Evolutionary conservation across 176 grass and related monocot genomes (phyloP), one percentile per base, ranked within the genome.

Genomic region (Bromus sterilis): DNA sequence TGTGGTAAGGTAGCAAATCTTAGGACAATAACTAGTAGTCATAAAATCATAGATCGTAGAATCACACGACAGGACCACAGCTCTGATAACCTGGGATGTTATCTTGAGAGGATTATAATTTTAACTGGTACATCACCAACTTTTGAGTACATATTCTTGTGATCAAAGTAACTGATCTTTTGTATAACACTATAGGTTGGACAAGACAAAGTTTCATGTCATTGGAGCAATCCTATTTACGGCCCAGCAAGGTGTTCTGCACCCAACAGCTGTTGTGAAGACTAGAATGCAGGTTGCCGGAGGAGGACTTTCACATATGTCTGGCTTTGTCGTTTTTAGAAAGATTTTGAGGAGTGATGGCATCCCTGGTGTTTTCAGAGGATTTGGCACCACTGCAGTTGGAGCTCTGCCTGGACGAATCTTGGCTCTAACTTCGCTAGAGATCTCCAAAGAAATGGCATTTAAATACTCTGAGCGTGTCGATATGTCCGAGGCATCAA

Each of bases 211-310:
- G 81, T 98, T 98, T 73, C 95, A 98, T 80, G 72, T 91, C 56
- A 98, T 93, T 7, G 96, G 96, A 37, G 92, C 96, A 12, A 14
- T 95, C 33, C 86, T 98, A 33, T 98, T 98, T 66, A 98, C 96
- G 0, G 81, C 81, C 7, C 96, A 98, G 84, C 93, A 94, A 89
- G 90, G 96, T 34, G 56, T 71, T 69, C 84, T 98, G 74, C 93
- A 98, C 61, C 96, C 96, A 9, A 98, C 89, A 48, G 76, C 96
- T 37, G 90, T 98, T 66, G 90, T 95, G 61, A 98, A 98, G 86
- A 98, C 96, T 21, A 86, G 96, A 66, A 93, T 98, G 88, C 96
- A 98, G 86, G 93, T 98, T 32, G 92, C 86, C 7, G 28, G 88
- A 75, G 89, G 86, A 46, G 88, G 90, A 9, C 66, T 94, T 60